Evolutionary conservation across 176 grass and related monocot genomes (phyloP).

Genomic region (Bothriochloa decipiens): DNA sequence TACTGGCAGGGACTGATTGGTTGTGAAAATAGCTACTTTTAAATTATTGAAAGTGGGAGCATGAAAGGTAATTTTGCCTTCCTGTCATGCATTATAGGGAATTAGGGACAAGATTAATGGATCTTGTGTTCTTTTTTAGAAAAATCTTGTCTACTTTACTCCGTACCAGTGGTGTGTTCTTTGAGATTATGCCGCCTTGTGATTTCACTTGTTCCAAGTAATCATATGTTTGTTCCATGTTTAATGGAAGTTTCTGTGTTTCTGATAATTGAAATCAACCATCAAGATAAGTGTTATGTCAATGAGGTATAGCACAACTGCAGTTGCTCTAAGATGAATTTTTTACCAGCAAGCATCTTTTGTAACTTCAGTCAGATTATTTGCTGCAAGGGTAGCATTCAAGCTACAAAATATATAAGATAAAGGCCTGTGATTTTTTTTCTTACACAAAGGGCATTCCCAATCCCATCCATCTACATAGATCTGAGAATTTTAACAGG

Average conservation of each 20-base stretch:
- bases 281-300: background rate
- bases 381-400: background rate
- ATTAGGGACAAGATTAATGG: background rate
- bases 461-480: background rate
- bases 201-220: conserved; percentile 15
- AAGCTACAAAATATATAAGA: background rate
- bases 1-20: conserved; percentile 27
- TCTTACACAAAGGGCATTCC: background rate
- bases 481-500: background rate
- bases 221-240: background rate
- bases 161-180: background rate
- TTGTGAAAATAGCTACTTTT: conserved; percentile 36
- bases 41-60: conserved; percentile 38
- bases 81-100: conserved; percentile 18
- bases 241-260: background rate
- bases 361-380: background rate
- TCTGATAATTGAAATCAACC: background rate
- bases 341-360: background rate
- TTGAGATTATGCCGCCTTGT: background rate
- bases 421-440: background rate
- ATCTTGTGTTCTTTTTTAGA: background rate
- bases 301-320: background rate
- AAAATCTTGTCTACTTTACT: background rate
- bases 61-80: conserved; percentile 34
- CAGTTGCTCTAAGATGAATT: conserved; percentile 3